These are phyloP conservation scores for Amborella trichopoda DNA, from an alignment of 164 flowering plant species.

Conservation along the genomic window DNA sequence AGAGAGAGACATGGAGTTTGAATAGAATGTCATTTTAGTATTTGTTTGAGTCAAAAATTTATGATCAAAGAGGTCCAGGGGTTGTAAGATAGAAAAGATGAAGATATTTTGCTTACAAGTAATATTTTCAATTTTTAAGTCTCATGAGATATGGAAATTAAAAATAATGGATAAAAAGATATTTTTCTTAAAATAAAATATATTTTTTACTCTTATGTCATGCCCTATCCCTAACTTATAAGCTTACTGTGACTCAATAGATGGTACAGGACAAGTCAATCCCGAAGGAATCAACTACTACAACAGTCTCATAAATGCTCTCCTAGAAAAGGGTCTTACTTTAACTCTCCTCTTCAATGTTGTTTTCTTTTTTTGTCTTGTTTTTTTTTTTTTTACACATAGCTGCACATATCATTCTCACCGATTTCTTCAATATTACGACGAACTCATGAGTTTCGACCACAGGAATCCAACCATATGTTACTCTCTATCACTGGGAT, in stretches of 20 bases:
- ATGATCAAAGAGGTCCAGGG: too few species aligned
- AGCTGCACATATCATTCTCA: not conserved
- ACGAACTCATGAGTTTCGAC: not conserved
- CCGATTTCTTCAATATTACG: not conserved
- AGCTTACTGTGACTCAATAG: constrained; percentile 21
- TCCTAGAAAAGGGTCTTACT: constrained; percentile 53
- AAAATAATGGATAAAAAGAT: too few species aligned
- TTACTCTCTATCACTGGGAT: constrained; percentile 85
- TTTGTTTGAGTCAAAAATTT: too few species aligned
- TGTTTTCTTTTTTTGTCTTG: too few species aligned
- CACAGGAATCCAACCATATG: constrained; percentile 75
- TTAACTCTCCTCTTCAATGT: not conserved
- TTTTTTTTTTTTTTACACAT: not conserved
- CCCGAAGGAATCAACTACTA: constrained; percentile 63
- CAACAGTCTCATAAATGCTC: constrained; percentile 69
- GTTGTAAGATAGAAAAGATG: too few species aligned
- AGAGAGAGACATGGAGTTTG: too few species aligned
- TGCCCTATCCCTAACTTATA: too few species aligned
- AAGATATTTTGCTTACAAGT: too few species aligned
- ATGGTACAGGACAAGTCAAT: constrained; percentile 78
- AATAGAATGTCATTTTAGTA: too few species aligned
- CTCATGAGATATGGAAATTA: too few species aligned
- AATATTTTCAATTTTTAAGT: too few species aligned
- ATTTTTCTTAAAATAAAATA: too few species aligned
- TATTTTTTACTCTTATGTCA: not conserved